Evolutionary conservation across 1,139 yeast species (phyloP), one percentile per base, ranked within the genome.

Genomic region (Pichia sp.): DNA sequence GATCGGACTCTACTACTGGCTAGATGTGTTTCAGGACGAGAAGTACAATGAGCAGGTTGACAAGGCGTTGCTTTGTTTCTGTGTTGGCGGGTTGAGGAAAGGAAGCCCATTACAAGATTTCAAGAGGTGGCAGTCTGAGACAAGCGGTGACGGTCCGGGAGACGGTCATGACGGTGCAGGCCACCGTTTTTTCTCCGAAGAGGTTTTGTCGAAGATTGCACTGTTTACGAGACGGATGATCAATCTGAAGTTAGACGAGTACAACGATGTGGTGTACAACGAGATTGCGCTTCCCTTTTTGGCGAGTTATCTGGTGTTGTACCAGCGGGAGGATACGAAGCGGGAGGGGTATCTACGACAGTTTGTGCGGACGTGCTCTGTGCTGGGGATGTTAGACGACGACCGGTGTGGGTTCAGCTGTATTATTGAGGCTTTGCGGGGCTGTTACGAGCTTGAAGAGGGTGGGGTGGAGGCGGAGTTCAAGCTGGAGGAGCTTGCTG

Each of bases 261-360:
- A 34, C 49, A 30, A 32, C 6, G 47, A 48, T 32, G 29, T 59
- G 5, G 34, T 63, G 5, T 57, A 57, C 11, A 60, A 62, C 47
- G 66, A 64, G 49, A 44, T 62, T 7, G 13, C 61, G 48, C 50
- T 57, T 8, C 54, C 56, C 1, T 62, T 63, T 60, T 46, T 48
- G 13, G 47, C 36, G 26, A 8, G 19, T 5, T 29, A 59, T 1
- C 41, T 38, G 15, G 41, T n/a, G 41, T 34, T 51, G 45, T 11
- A 13, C 10, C 6, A 13, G 8, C 13, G 38, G 7, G 41, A 15
- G 23, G 38, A 15, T 26, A 7, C n/a, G n/a, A 29, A 8, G 16
- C 13, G 45, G 31, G 15, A 13, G 45, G 45, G 23, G 15, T 42
- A 10, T 42, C 31, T 42, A 8, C 29, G 45, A 19, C 29, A 30